Conservation (phyloP, 805 yeast genomes). For the Metschnikowia picachoensis region DNA sequence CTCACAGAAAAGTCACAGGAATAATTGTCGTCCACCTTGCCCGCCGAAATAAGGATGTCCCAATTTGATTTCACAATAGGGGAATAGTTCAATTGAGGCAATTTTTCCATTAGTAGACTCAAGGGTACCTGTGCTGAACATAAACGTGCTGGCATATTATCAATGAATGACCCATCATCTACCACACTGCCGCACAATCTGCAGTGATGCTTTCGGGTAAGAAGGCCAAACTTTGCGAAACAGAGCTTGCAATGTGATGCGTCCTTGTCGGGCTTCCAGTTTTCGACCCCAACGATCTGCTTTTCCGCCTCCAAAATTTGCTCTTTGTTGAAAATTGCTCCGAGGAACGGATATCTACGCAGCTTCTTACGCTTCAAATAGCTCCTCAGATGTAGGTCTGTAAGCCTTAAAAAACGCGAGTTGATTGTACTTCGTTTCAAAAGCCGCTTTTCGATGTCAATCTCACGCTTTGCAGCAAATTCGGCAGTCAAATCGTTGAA, state of each 20-base stretch:
- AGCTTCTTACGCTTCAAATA: neutral
- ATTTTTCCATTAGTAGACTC: slow-evolving; percentile 33
- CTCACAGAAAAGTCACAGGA: slow-evolving; percentile 33
- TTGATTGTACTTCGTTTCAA: slow-evolving; percentile 57
- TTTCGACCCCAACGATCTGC: slow-evolving; percentile 40
- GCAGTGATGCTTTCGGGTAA: slow-evolving; percentile 83
- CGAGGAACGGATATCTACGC: neutral
- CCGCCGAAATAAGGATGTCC: slow-evolving; percentile 8
- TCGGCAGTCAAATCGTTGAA: slow-evolving; percentile 40
- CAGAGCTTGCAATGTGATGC: slow-evolving; percentile 64
- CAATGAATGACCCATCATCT: slow-evolving; percentile 52
- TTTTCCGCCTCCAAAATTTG: slow-evolving; percentile 18
- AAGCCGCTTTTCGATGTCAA: slow-evolving; percentile 44
- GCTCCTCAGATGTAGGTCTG: slow-evolving; percentile 19
- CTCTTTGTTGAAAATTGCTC: slow-evolving; percentile 2
- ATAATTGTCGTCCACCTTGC: neutral
- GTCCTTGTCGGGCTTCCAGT: slow-evolving; percentile 55
- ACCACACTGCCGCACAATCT: slow-evolving; percentile 80
- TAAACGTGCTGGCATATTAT: slow-evolving; percentile 32
- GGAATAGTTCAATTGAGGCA: slow-evolving; percentile 35
- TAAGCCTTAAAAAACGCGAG: slow-evolving; percentile 50
- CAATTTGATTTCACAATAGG: slow-evolving; percentile 21
- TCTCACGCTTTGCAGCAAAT: slow-evolving; percentile 42
- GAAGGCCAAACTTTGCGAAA: slow-evolving; percentile 48
- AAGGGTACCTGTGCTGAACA: slow-evolving; percentile 77